Base-by-base conservation (phyloP, 1,139 yeast genomes). In the Scheffersomyces quercinus region DNA sequence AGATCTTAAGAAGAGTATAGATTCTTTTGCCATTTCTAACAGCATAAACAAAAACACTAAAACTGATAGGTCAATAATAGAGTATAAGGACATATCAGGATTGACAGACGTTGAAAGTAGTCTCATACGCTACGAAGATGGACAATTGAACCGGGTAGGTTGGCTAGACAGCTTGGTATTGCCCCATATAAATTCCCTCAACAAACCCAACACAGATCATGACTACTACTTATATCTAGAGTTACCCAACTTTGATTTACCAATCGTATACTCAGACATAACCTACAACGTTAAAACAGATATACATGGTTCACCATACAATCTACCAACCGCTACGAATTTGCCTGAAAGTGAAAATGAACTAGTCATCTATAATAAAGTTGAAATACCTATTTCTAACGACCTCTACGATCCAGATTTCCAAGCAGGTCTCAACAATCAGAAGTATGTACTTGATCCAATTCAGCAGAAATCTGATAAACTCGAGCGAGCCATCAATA, bases 401-500 rank as follows among this genome's bases (percentile, higher is more conserved):
- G 32, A 37, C n/a, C 67, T 67, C 4, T 64, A 65, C 53, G 77
- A 74, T 50, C 76, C 77, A 0, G 77, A 73, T 49, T 68, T 64
- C 58, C 68, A 60, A 39, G 38, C 51, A 10, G 38, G 41, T 28
- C 40, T 37, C 20, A 44, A 40, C 12, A 42, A 47, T 20, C 30
- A 37, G 26, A 40, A 38, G 38, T 35, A 35, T 24, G 20, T 41
- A 28, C 83, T 58, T 87, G 95, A 90, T 55, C 97, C 97, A 0
- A 84, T 93, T 14, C 99, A 93, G 59, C 77, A 83, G 49, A 95
- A 93, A 60, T 89, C 86, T 59, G 82, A 96, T 51, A 82, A 85
- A 48, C 65, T 93, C 40, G 95, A 90, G 51, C 83, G 98, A 63
- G 71, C 71, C 43, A 81, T 88, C 40, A 88, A 87, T 57, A 85